Conservation (phyloP, 116 monocot species). For the Papilionanthe hybrid region DNA sequence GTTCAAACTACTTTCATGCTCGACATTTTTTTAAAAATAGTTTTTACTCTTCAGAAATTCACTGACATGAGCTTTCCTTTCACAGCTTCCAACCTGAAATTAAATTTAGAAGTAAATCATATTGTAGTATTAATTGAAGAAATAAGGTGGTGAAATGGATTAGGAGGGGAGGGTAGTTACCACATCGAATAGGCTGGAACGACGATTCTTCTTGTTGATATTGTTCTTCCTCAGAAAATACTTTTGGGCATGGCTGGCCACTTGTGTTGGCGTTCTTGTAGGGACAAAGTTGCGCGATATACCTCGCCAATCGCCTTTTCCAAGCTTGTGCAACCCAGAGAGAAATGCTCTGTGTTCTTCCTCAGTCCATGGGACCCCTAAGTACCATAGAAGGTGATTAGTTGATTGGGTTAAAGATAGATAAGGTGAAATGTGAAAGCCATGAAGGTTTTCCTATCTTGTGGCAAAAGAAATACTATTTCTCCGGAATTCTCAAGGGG, state of each 20-base stretch:
- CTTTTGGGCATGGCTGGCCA: slow-evolving; percentile 94
- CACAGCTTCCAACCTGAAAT: slow-evolving; percentile 1
- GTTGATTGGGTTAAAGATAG: neutral
- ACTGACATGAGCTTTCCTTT: neutral
- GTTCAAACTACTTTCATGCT: neutral
- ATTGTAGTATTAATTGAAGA: neutral
- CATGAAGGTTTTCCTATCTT: neutral
- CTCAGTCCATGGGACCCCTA: slow-evolving; percentile 87
- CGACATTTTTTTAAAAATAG: neutral
- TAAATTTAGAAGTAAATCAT: neutral
- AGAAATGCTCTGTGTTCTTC: slow-evolving; percentile 76
- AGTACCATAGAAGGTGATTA: neutral
- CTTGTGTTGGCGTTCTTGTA: slow-evolving; percentile 85
- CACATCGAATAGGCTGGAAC: slow-evolving; percentile 77
- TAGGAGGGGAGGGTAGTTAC: neutral
- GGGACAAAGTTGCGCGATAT: slow-evolving; percentile 71
- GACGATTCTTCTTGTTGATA: slow-evolving; percentile 67
- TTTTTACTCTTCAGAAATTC: neutral
- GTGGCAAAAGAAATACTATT: neutral
- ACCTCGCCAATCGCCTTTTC: slow-evolving; percentile 4
- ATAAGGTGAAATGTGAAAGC: neutral
- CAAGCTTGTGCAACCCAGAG: too few relatives aligned
- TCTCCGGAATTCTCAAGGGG: neutral
- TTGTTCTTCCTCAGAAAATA: slow-evolving; percentile 76
- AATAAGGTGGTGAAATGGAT: neutral